phyloP scores from a whole-genome alignment of 345 rosid species.

The Eucalyptus globulus region DNA sequence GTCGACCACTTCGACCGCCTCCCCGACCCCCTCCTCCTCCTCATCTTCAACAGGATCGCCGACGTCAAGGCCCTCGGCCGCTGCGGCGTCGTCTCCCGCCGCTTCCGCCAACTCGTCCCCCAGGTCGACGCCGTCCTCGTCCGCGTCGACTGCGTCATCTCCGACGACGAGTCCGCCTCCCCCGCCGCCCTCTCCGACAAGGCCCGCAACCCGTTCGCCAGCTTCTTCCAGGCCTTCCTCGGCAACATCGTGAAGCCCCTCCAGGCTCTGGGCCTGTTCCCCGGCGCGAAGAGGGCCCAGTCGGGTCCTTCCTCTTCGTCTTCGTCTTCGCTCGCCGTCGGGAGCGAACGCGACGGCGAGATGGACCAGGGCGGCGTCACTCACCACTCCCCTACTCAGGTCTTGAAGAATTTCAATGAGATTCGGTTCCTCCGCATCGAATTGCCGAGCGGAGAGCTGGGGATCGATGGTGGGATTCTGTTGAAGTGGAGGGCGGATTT shows the following conservation, averaged over 20 bases:
- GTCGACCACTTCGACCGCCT: constrained; percentile 83
- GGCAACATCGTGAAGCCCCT: constrained; percentile 72
- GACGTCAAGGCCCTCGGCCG: constrained; percentile 90
- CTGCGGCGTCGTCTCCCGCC: constrained; percentile 72
- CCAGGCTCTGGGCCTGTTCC: constrained; percentile 55
- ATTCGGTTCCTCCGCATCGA: constrained; percentile 76
- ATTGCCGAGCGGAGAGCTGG: constrained; percentile 77
- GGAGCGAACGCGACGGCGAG: constrained; percentile 40
- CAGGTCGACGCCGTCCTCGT: constrained; percentile 89
- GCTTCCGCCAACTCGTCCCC: constrained; percentile 65
- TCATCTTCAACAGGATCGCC: constrained; percentile 73
- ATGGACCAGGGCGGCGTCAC: constrained; percentile 74
- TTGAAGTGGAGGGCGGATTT: constrained; percentile 93
- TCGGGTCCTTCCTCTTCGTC: constrained; percentile 7
- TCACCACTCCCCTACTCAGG: constrained; percentile 95
- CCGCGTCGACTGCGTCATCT: constrained; percentile 81
- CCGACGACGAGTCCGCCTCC: constrained; percentile 63
- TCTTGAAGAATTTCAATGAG: constrained; percentile 79
- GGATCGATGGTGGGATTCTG: constrained; percentile 62
- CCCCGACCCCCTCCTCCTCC: constrained; percentile 63
- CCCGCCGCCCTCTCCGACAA: constrained; percentile 24
- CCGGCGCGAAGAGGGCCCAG: constrained; percentile 36
- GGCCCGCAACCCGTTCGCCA: constrained; percentile 42
- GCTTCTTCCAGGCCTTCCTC: constrained; percentile 41
- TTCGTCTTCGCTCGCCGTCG: constrained; percentile 12